Percentiles rank a stretch among this genome's conserved stretches.
Conservation (phyloP, 176 grass and related monocot genomes). For the Zoysia pacifica region DNA sequence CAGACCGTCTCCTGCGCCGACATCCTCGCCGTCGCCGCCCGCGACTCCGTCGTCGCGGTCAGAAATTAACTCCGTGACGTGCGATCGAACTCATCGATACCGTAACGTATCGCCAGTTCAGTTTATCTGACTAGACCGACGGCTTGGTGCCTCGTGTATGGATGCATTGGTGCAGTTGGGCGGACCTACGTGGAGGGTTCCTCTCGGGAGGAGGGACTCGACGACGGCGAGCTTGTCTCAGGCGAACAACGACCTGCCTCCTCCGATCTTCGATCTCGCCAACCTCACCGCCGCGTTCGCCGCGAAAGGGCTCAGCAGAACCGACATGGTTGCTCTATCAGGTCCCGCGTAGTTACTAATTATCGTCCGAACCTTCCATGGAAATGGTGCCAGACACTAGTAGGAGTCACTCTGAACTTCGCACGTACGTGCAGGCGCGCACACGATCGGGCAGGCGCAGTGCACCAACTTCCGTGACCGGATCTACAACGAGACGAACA, state of each 20-base stretch:
- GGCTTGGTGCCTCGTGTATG: too few relatives aligned
- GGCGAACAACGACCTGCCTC: constrained; percentile 53
- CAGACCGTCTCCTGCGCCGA: constrained; percentile 81
- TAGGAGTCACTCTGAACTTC: neutral
- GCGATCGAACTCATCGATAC: neutral
- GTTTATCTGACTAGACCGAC: too few relatives aligned
- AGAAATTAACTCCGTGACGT: neutral
- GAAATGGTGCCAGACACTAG: neutral
- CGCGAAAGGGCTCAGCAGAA: constrained; percentile 42
- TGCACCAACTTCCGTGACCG: constrained; percentile 51
- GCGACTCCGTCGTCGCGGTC: constrained; percentile 77
- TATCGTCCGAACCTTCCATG: neutral
- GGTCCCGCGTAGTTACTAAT: constrained; percentile 3
- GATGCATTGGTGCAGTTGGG: constrained; percentile 31
- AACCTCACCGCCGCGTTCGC: constrained; percentile 38
- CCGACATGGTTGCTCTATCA: constrained; percentile 71
- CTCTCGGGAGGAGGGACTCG: constrained; percentile 46
- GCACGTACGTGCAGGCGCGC: constrained; percentile 42
- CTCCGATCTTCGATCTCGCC: constrained; percentile 34
- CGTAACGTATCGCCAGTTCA: too few relatives aligned
- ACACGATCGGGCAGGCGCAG: constrained; percentile 74
- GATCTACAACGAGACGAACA: constrained; percentile 77
- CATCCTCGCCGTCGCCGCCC: constrained; percentile 75
- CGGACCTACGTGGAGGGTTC: constrained; percentile 55
- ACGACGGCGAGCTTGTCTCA: constrained; percentile 17